Base-by-base conservation (phyloP, 1,284 basidiomycete genomes). In the Cutaneotrichosporon spelunceum region DNA sequence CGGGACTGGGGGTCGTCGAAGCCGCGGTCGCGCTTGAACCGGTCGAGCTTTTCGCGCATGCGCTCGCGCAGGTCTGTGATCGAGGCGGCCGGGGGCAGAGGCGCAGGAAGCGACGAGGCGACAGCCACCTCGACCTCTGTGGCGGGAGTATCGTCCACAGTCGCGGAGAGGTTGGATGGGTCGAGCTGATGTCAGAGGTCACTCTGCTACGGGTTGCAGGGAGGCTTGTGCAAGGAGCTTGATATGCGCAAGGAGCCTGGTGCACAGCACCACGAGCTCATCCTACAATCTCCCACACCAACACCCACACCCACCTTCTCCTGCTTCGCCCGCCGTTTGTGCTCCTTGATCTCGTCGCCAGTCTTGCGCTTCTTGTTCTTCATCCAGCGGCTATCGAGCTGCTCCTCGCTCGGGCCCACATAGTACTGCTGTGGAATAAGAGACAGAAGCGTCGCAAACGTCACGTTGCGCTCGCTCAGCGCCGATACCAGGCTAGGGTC, bases 341-440 rank as follows among this genome's bases (percentile, higher is more conserved):
- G 89, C 78, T 93, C 90, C 75, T 93, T 92, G 54, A 90, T 83
- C 50, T 88, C 88, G 69, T 93, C 90, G 19, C 87, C 86, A 57
- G 90, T 89, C 77, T 86, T 83, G 65, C 91, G 88, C 79, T 90
- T 92, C 80, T 87, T 91, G 76, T 93, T 89, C 80, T 92, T 93
- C 77, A 91, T 89, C 78, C 88, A 93, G 76, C 88, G 93, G 53
- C 84, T 87, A 16, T 86, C 83, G 56, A 75, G 85, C 68, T 88
- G 87, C 65, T 89, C 87, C 2, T 82, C 81, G 26, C 90, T 88
- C 55, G 84, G 84, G 13, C 85, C 83, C 29, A 94, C 81, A 78
- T 95, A 96, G 75, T 89, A 92, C 81, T 88, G 88, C 10, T 91
- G 85, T 0, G 93, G 93, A 62, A 96, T 94, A 45, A 94, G 84